Evolutionary conservation across 2,329 filamentous ascomycete genomes (phyloP).

Genomic region (Neofusicoccum cordaticola): DNA sequence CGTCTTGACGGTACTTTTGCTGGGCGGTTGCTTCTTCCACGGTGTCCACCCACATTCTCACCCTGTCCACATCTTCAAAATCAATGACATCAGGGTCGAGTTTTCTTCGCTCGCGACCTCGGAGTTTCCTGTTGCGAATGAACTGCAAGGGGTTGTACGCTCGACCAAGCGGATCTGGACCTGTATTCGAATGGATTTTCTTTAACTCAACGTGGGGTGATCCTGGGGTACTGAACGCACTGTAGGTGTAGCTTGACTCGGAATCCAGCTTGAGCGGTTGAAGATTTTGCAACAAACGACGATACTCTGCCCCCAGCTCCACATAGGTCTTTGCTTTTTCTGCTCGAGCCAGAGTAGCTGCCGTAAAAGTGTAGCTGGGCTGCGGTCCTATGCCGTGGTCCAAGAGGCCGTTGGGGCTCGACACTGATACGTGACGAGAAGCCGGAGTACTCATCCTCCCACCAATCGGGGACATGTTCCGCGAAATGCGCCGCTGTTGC

Average conservation of each 20-base stretch:
- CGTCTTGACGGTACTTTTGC: conserved; percentile 36
- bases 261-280: conserved; percentile 64
- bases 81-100: conserved; percentile 74
- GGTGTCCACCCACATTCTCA: conserved; percentile 73
- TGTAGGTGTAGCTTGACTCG: conserved; percentile 37
- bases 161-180: conserved; percentile 56
- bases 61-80: conserved; percentile 70
- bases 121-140: conserved; percentile 83
- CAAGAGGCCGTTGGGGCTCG: conserved; percentile 1
- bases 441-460: conserved; percentile 21
- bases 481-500: conserved; percentile 63
- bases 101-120: conserved; percentile 70
- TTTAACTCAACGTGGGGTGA: conserved; percentile 38
- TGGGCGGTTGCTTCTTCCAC: conserved; percentile 52
- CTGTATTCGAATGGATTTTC: conserved; percentile 37
- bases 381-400: conserved; percentile 26
- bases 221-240: conserved; percentile 42
- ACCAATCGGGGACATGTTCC: conserved; percentile 60
- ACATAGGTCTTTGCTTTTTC: conserved; percentile 83
- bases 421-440: conserved; percentile 28
- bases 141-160: conserved; percentile 89
- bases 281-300: conserved; percentile 73
- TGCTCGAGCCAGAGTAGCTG: conserved; percentile 75
- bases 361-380: conserved; percentile 65
- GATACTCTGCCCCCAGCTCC: conserved; percentile 81